phyloP scores from a whole-genome alignment of 148 eudicot genomes.

The Rhododendron henanense region DNA sequence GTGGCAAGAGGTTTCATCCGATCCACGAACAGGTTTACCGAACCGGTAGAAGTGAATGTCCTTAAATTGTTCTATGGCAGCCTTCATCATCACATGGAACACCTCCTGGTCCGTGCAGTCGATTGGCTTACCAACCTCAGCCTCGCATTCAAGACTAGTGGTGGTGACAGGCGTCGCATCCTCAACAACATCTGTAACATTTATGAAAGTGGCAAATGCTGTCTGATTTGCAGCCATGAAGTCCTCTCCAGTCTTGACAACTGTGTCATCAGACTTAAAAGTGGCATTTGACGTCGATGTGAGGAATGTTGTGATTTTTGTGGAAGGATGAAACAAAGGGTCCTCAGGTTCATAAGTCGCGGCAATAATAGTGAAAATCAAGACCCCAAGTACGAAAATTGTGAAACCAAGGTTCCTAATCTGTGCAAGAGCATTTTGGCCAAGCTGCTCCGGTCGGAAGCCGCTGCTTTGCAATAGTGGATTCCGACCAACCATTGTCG shows the following conservation, averaged over 20 bases:
- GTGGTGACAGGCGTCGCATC: conserved; percentile 13
- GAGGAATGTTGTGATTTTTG: conserved; percentile 72
- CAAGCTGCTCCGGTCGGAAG: conserved; percentile 73
- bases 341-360: conserved; percentile 85
- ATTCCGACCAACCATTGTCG: conserved; percentile 66
- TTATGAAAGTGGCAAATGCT: conserved; percentile 58
- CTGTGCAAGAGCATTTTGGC: conserved; percentile 71
- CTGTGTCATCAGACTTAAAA: conserved; percentile 57
- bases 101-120: conserved; percentile 75
- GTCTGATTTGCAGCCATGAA: conserved; percentile 72
- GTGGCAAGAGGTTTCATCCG: conserved; percentile 63
- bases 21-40: conserved; percentile 78
- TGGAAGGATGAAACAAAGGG: conserved; percentile 75
- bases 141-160: conserved; percentile 44
- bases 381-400: conserved; percentile 69
- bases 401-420: conserved; percentile 78
- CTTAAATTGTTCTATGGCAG: conserved; percentile 77
- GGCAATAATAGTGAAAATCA: conserved; percentile 84
- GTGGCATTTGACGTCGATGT: conserved; percentile 73
- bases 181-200: conserved; percentile 57
- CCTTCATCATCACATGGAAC: conserved; percentile 85
- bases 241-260: conserved; percentile 90
- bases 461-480: conserved; percentile 40
- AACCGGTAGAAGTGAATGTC: conserved; percentile 83
- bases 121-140: conserved; percentile 61